phyloP scores from a whole-genome alignment of 2,329 filamentous ascomycete species.

The Ophiocordyceps robertsii region DNA sequence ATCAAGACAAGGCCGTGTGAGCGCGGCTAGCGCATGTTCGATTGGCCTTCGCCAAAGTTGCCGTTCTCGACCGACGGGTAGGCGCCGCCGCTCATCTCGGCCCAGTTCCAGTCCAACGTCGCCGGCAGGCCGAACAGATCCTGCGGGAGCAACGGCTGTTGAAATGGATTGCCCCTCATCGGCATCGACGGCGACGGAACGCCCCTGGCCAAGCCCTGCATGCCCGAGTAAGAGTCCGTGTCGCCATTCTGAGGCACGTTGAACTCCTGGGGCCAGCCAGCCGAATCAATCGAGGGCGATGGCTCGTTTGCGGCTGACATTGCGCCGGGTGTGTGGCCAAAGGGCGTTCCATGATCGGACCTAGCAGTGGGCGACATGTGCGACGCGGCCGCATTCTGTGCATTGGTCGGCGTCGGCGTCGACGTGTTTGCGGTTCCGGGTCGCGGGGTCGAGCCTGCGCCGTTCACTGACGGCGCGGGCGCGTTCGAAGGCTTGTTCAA shows the following conservation, averaged over 20 bases:
- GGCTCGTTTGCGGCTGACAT: constrained; percentile 19
- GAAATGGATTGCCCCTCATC: constrained; percentile 34
- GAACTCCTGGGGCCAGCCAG: constrained; percentile 35
- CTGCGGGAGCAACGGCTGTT: constrained; percentile 80
- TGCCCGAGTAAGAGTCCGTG: constrained; percentile 29
- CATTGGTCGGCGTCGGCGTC: constrained; percentile 2
- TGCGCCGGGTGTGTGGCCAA: constrained; percentile 7
- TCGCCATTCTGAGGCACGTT: constrained; percentile 21
- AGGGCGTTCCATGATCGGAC: constrained; percentile 10
- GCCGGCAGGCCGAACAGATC: constrained; percentile 94
- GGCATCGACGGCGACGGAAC: constrained; percentile 5
- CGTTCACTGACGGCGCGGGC: neutral
- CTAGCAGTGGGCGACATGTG: constrained; percentile 15
- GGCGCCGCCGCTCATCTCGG: constrained; percentile 51
- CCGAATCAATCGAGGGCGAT: constrained; percentile 30
- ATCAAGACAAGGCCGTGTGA: neutral
- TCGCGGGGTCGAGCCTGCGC: constrained; percentile 2
- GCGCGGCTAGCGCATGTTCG: constrained; percentile 1
- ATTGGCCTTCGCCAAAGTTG: constrained; percentile 23
- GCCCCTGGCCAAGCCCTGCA: constrained; percentile 28
- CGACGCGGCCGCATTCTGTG: constrained; percentile 5
- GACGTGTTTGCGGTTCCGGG: constrained; percentile 1
- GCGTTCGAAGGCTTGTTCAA: constrained; percentile 1
- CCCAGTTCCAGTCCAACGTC: constrained; percentile 83
- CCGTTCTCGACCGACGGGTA: constrained; percentile 54